phyloP scores from a whole-genome alignment of 2,329 filamentous ascomycete genomes.

The Septoria petroselini region DNA sequence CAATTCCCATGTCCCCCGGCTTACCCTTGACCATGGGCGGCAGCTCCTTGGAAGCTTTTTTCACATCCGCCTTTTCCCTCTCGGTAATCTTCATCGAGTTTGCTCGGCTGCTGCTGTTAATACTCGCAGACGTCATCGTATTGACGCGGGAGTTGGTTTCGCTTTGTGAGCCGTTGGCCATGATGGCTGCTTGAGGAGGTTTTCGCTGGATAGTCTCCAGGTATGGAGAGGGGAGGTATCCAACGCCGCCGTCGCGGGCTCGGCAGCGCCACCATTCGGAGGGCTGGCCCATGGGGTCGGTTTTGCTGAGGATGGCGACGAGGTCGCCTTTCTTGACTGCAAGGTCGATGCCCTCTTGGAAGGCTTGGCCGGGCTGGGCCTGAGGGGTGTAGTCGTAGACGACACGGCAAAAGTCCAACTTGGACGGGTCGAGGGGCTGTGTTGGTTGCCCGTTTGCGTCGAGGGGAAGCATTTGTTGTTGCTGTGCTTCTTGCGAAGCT shows the following conservation, averaged over 20 bases:
- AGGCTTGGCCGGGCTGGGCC: constrained; percentile 47
- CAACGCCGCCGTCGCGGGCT: constrained; percentile 81
- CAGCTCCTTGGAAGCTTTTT: constrained; percentile 33
- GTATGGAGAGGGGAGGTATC: constrained; percentile 88
- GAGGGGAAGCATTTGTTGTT: constrained; percentile 53
- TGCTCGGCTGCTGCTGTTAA: constrained; percentile 41
- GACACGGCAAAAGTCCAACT: constrained; percentile 94
- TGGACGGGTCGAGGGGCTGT: constrained; percentile 71
- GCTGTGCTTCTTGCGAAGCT: constrained; percentile 76
- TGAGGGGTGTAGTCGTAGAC: constrained; percentile 92
- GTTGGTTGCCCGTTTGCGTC: constrained; percentile 44
- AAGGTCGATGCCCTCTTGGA: constrained; percentile 71
- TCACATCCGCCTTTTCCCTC: constrained; percentile 36
- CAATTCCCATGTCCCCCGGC: constrained; percentile 61
- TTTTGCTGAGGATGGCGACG: constrained; percentile 88
- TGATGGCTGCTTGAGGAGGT: constrained; percentile 47
- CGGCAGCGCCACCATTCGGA: constrained; percentile 98
- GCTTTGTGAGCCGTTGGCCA: constrained; percentile 44
- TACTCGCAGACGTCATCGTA: constrained; percentile 52
- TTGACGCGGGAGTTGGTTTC: constrained; percentile 50
- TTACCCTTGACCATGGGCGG: constrained; percentile 56
- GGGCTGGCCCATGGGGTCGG: constrained; percentile 83
- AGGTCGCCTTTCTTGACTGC: constrained; percentile 93
- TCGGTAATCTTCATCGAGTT: constrained; percentile 49
- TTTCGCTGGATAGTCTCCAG: constrained; percentile 69